Base-by-base conservation (phyloP, 1,284 basidiomycete genomes). In the Austroboletus novae-zelandiae region DNA sequence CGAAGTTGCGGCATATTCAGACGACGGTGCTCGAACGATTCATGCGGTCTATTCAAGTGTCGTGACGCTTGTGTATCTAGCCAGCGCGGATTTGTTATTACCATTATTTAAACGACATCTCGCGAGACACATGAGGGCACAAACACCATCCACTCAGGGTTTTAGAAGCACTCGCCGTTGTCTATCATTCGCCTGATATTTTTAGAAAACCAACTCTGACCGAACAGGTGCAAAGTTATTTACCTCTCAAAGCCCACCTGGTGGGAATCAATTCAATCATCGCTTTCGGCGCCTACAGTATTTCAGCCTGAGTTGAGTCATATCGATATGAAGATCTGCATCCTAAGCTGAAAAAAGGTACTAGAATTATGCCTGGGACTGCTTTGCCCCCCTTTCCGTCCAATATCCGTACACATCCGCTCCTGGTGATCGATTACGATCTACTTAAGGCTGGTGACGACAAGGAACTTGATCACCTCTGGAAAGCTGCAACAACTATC, bases 1-100 rank as follows among this genome's bases (percentile, higher is more conserved):
- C 76, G 4, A 76, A 74, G 48, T 56, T 83, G 51, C 70, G 73
- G 37, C 80, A 83, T 59, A 73, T 84, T 20, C 79, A 80, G 51
- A 70, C 74, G 15, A 71, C 73, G 15, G 75, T 74, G 34, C 69
- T 73, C 36, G 73, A 78, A 48, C 68, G 71, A 48, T 80, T 81
- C 56, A 60, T 79, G 56, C 67, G 63, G 48, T 70, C 71, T 35
- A 68, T 76, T 29, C 57, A 63, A 44, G 68, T 53, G 45, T 63
- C 63, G 37, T 66, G 47, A 67, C 11, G 25, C 29, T 25, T 32
- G 42, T 47, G 25, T 52, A 14, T 47, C 34, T 41, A 40, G 45
- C 39, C 42, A 44, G 31, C 48, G 34, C 20, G 34, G 44, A 43
- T 39, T 39, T 55, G 58, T 57, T 59, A 50, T 58, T 51, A 47